Conservation (phyloP, 208 protist genomes). For the Novymonas esmeraldas region DNA sequence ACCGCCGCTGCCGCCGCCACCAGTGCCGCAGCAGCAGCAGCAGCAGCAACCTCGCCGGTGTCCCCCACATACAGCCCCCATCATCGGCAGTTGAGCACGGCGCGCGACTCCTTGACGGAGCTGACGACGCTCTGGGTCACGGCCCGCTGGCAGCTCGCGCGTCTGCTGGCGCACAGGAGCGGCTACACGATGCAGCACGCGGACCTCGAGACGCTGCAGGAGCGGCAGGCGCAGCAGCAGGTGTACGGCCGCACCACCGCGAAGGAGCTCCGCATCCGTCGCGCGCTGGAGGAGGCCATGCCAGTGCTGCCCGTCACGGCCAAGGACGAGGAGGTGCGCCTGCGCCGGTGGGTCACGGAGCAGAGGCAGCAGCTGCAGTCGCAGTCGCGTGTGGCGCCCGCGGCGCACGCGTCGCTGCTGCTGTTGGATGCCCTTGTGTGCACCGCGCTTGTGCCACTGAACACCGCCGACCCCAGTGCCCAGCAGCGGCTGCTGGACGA, state of each 20-base stretch:
- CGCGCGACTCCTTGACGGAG: slow-evolving; percentile 71
- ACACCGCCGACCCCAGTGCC: slow-evolving; percentile 24
- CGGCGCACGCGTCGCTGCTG: slow-evolving; percentile 38
- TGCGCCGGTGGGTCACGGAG: slow-evolving; percentile 47
- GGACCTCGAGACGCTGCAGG: slow-evolving; percentile 64
- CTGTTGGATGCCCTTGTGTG: slow-evolving; percentile 61
- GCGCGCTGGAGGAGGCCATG: slow-evolving; percentile 49
- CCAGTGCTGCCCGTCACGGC: slow-evolving; percentile 49
- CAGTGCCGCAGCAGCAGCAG: slow-evolving; percentile 3
- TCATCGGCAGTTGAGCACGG: slow-evolving; percentile 21
- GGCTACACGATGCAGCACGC: slow-evolving; percentile 50
- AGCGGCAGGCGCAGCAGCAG: slow-evolving; percentile 60
- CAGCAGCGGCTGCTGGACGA: slow-evolving; percentile 47
- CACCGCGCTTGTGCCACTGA: slow-evolving; percentile 48
- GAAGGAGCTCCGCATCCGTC: slow-evolving; percentile 76
- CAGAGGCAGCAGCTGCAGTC: slow-evolving; percentile 15
- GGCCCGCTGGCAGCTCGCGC: slow-evolving; percentile 60
- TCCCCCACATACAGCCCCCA: too few species aligned
- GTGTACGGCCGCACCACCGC: slow-evolving; percentile 69
- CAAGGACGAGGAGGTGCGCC: slow-evolving; percentile 60
- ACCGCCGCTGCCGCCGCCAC: background rate
- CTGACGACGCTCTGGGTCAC: slow-evolving; percentile 57
- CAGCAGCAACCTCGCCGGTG: too few species aligned
- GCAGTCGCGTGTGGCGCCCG: background rate
- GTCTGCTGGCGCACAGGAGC: slow-evolving; percentile 44